Evolutionary conservation across 371 early-diverging fungal genomes (phyloP), one percentile per base, ranked within the genome.

Genomic region (Rhizopus delemar): DNA sequence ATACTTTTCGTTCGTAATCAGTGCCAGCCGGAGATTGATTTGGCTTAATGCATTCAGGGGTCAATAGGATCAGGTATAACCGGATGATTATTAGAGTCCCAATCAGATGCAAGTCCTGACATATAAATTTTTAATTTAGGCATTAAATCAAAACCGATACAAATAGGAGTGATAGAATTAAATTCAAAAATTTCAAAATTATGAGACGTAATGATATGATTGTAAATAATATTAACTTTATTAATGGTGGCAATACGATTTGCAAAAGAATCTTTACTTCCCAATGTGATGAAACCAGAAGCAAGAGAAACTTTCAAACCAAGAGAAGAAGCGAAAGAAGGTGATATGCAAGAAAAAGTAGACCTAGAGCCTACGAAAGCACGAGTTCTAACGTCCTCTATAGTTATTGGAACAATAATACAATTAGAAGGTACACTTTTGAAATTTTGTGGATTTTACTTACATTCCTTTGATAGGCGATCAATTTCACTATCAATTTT

Each of bases 161-260:
- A 35, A 43, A 31, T 6, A 35, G 51, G 51, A 2, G 51, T 32
- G 33, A 51, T 51, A 28, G 31, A 13, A 29, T 45, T 52, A 28
- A 45, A 32, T 8, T 59, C 52, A 52, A 59, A 59, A 8, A 59
- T 33, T 51, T 59, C 59, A 45, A 59, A 59, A 5, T 28, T 45
- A 59, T 59, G 45, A n/a, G 3, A 43, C n/a, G 28, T n/a, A 7
- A 34, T 9, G 32, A 41, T 51, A 32, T 59, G 51, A 59, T 59
- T 59, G 13, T 59, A 51, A 34, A 43, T 41, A 16, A 59, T 4
- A 22, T 59, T 51, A 3, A 59, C 11, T n/a, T 15, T 16, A 36
- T 36, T 9, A 41, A 13, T 5, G 1, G 3, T 7, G 0, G 52
- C 59, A 8, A 33, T 3, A n/a, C 52, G 28, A 34, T 29, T 5